phyloP scores from a whole-genome alignment of 2,329 filamentous ascomycete species.

The Penicillium sp. region DNA sequence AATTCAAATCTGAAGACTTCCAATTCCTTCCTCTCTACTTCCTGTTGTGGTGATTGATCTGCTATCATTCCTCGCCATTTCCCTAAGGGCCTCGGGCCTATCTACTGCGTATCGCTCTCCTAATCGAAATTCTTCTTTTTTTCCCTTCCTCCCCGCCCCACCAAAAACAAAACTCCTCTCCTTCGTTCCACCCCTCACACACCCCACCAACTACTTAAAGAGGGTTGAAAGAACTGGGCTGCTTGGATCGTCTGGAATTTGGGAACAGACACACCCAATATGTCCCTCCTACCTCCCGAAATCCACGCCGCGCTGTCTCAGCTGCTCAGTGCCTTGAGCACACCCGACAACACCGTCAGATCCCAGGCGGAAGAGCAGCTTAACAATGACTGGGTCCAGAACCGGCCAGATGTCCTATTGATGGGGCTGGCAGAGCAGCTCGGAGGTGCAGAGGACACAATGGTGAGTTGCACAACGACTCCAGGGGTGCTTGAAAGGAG shows the following conservation, averaged over 20 bases:
- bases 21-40: background rate
- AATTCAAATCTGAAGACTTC: background rate
- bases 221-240: conserved; percentile 22
- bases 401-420: conserved; percentile 78
- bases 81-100: conserved; percentile 17
- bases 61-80: background rate
- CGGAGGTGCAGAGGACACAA: conserved; percentile 67
- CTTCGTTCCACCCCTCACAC: conserved; percentile 17
- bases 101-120: conserved; percentile 21
- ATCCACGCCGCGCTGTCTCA: conserved; percentile 78
- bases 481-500: conserved; percentile 4
- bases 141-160: conserved; percentile 29
- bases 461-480: conserved; percentile 52
- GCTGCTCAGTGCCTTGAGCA: conserved; percentile 84
- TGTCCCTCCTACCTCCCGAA: conserved; percentile 84
- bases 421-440: conserved; percentile 95
- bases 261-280: conserved; percentile 43
- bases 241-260: conserved; percentile 28
- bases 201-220: conserved; percentile 16
- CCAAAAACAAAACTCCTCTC: conserved; percentile 31
- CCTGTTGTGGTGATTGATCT: conserved; percentile 6
- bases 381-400: conserved; percentile 80
- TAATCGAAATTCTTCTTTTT: conserved; percentile 29
- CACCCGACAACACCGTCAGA: conserved; percentile 79
- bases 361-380: conserved; percentile 85